Percentiles rank a stretch among this genome's conserved stretches.
Evolutionary conservation across 257 asterid species (phyloP).

Genomic region (Nicotiana attenuata): DNA sequence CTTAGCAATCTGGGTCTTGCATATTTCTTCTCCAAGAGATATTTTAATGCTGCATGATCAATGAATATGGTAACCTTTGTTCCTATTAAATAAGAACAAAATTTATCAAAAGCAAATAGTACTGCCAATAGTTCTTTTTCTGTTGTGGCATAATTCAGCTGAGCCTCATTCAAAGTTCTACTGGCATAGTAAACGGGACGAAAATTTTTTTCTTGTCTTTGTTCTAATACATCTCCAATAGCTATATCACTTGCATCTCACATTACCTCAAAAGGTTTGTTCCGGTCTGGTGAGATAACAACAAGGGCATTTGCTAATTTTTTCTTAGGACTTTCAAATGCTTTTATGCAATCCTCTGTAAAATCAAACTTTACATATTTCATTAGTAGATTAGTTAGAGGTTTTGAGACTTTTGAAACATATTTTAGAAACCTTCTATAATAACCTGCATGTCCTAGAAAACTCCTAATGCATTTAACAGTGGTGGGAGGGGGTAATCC

Average conservation of each 20-base stretch:
- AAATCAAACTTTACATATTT: neutral
- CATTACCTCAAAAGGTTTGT: neutral
- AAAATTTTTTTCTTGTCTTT: neutral
- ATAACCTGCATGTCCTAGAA: neutral
- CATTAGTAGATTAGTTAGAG: neutral
- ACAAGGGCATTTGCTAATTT: neutral
- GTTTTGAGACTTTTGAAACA: neutral
- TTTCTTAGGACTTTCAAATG: neutral
- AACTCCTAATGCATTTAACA: too few species aligned
- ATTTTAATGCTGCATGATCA: neutral
- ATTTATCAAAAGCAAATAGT: too few species aligned
- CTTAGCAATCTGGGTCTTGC: neutral
- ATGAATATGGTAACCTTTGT: neutral
- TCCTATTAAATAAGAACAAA: neutral
- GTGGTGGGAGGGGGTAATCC: too few species aligned
- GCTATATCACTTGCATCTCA: constrained; percentile 6
- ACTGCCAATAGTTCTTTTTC: too few species aligned
- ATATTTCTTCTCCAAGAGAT: neutral
- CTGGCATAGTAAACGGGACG: neutral
- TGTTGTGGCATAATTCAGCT: too few species aligned
- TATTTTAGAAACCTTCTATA: neutral
- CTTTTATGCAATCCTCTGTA: neutral
- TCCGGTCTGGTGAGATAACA: neutral
- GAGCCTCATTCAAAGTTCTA: neutral
- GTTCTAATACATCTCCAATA: neutral